These are phyloP conservation scores for Strobilomyces confusus DNA, from an alignment of 768 basidiomycete genomes.

Conservation along the genomic window DNA sequence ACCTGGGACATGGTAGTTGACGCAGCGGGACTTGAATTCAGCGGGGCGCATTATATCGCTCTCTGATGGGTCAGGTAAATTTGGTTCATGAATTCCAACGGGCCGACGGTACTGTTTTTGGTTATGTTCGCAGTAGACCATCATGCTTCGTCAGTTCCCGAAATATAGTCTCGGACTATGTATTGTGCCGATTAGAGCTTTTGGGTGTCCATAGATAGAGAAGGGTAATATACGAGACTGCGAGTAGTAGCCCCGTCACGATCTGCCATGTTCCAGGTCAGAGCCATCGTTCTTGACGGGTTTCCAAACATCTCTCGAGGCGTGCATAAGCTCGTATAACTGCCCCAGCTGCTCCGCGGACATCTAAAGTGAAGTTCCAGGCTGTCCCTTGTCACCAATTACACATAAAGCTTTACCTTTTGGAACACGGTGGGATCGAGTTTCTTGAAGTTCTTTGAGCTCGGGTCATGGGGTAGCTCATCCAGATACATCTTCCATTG, in stretches of 20 bases:
- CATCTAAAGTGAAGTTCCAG: conserved; percentile 48
- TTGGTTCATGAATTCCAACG: neutral
- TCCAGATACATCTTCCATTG: conserved; percentile 96
- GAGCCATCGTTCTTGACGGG: conserved; percentile 30
- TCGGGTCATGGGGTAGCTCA: conserved; percentile 46
- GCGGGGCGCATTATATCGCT: conserved; percentile 14
- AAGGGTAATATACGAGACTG: conserved; percentile 3
- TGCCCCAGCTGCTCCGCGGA: conserved; percentile 89
- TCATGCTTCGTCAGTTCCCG: too few relatives aligned
- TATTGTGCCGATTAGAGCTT: conserved; percentile 1
- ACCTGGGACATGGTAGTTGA: conserved; percentile 34
- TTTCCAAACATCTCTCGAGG: conserved; percentile 86
- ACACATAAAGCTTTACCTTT: conserved; percentile 46
- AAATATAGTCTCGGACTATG: conserved; percentile 3
- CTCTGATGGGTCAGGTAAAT: neutral
- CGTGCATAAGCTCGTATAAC: conserved; percentile 92
- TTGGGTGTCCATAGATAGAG: conserved; percentile 1
- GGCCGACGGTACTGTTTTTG: neutral
- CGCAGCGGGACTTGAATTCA: neutral
- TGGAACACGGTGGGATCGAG: conserved; percentile 71
- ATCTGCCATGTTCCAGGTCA: conserved; percentile 7
- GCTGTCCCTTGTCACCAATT: neutral
- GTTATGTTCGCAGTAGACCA: neutral
- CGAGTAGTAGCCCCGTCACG: conserved; percentile 10
- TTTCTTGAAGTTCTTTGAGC: conserved; percentile 49